A percentile compares a stretch with the other conserved stretches of the same genome.
phyloP scores from a whole-genome alignment of 139 green algal species.

The Chlorella sp. region DNA sequence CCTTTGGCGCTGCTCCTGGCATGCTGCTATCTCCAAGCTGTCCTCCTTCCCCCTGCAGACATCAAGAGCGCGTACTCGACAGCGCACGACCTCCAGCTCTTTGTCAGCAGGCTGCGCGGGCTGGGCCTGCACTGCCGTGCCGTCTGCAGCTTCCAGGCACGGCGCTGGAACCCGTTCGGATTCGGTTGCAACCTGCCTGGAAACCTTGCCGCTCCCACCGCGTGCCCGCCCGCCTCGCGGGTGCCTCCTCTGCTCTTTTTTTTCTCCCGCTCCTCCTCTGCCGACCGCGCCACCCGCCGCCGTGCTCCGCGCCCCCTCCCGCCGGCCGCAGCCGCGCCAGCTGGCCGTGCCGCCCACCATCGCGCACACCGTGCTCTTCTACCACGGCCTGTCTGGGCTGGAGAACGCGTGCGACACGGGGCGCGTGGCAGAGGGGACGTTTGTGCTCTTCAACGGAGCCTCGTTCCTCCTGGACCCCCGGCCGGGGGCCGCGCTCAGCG shows the following conservation, averaged over 20 bases:
- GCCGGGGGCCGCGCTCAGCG: conserved; percentile 1
- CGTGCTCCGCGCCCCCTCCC: no score
- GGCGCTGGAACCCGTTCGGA: no score
- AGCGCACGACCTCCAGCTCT: conserved; percentile 44
- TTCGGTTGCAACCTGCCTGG: no score
- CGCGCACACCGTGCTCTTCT: conserved; percentile 48
- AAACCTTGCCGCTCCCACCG: no score
- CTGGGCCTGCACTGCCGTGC: conserved; percentile 54
- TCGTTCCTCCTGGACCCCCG: conserved; percentile 52
- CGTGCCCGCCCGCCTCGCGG: no score
- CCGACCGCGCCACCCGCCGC: no score
- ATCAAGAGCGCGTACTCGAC: conserved; percentile 61
- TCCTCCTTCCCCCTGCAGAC: conserved; percentile 51
- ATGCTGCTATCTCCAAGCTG: conserved; percentile 47
- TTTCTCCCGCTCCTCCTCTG: no score
- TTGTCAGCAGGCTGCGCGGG: conserved; percentile 43
- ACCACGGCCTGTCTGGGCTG: conserved; percentile 58
- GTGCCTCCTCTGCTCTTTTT: no score
- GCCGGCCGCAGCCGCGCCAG: no score
- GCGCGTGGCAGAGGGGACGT: conserved; percentile 31
- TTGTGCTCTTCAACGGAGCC: conserved; percentile 67
- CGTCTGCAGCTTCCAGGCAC: conserved; percentile 29
- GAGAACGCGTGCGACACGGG: conserved; percentile 54
- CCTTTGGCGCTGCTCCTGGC: conserved; percentile 22
- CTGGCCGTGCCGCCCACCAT: not conserved